phyloP scores from a whole-genome alignment of 2,329 filamentous ascomycete genomes.

The Cadophora gregata region DNA sequence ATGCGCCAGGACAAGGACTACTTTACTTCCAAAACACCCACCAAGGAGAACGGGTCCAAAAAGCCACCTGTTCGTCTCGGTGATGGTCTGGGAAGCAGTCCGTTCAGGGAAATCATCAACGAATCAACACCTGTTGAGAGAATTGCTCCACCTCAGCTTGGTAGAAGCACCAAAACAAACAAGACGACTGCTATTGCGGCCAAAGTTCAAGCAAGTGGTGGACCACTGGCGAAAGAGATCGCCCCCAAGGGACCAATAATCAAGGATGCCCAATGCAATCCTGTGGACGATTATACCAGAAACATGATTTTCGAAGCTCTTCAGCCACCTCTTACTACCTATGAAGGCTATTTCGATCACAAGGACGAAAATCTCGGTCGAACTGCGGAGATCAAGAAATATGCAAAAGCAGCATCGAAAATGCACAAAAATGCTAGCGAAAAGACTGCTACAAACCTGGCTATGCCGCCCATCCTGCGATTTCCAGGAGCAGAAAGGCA shows the following conservation, averaged over 20 bases:
- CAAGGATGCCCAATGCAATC: conserved; percentile 85
- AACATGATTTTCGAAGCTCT: conserved; percentile 76
- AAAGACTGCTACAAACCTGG: conserved; percentile 66
- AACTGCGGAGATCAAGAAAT: conserved; percentile 80
- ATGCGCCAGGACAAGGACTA: conserved; percentile 62
- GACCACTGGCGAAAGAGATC: conserved; percentile 47
- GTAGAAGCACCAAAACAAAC: conserved; percentile 54
- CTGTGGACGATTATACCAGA: conserved; percentile 78
- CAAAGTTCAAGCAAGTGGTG: conserved; percentile 42
- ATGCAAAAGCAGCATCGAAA: conserved; percentile 64
- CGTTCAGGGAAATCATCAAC: conserved; percentile 69
- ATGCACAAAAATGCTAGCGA: conserved; percentile 49
- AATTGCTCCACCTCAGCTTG: conserved; percentile 58
- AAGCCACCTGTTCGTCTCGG: conserved; percentile 37
- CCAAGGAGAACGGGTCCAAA: conserved; percentile 51
- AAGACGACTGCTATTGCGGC: conserved; percentile 42
- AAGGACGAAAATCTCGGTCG: conserved; percentile 67
- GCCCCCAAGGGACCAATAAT: conserved; percentile 74
- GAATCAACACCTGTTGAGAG: conserved; percentile 54
- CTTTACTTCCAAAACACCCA: conserved; percentile 78
- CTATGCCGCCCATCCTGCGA: conserved; percentile 67
- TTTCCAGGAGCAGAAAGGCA: conserved; percentile 69
- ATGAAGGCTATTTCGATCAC: conserved; percentile 81
- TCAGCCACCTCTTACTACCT: conserved; percentile 74
- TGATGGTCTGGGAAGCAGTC: conserved; percentile 64